Evolutionary conservation across 805 yeast genomes (phyloP), one percentile per base, ranked within the genome.

Genomic region (Zygosaccharomyces pseudorouxii): DNA sequence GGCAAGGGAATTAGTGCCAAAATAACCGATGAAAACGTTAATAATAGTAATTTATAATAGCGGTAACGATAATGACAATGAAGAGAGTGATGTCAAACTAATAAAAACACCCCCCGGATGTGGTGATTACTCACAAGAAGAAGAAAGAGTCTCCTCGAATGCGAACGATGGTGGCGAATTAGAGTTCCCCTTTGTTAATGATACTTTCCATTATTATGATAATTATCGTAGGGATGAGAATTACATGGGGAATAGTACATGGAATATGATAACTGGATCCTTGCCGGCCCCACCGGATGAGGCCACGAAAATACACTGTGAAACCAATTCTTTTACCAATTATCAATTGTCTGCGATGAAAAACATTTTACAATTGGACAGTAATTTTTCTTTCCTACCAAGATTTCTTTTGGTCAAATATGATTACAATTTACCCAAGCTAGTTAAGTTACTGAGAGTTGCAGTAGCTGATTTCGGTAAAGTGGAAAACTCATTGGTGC

Each of bases 171-270:
- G 42, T 27, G 42, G 51, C n/a, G 55, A 42, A 19, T 44, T 52
- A 19, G 53, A 49, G 28, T 54, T 60, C 3, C 59, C 63, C 4
- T 62, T 62, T 36, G 55, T 59, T 14, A 62, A 60, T 47, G 64
- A 62, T 39, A 60, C 60, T 16, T 62, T 60, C 46, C 59, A 60
- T 45, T 45, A 49, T 30, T 55, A 54, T 45, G 48, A 53, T 12
- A 63, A 61, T 45, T 58, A 53, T 14, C 49, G 42, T 12, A 18
- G 25, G 22, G 53, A 45, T 16, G 50, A 52, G 16, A 50, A 48
- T 28, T 60, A 53, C 36, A 6, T 64, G 48, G 67, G 68, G 4
- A 55, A 59, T 42, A 49, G 56, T 14, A 49, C 65, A 3, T 64
- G 67, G 67, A 52, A 56, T 38, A 33, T 45, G 2, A 35, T 63